Evolutionary conservation across 768 basidiomycete genomes (phyloP).

Genomic region (Imleria badia): DNA sequence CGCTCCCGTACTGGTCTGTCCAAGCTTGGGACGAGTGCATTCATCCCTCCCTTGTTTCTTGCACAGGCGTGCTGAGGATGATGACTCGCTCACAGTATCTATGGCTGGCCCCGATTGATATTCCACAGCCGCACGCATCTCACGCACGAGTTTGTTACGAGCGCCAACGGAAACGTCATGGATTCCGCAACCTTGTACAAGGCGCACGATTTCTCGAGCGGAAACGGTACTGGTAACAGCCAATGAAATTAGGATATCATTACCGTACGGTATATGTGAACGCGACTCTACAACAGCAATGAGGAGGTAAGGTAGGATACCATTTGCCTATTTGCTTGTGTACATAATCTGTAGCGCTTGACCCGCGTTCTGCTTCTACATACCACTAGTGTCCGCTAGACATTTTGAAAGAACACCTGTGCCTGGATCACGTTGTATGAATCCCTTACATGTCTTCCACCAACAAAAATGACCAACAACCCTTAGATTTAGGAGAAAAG

Average conservation of each 20-base stretch:
- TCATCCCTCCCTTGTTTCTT: not conserved
- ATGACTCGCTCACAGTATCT: constrained; percentile 6
- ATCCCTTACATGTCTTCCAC: too few species aligned
- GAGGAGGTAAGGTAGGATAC: too few species aligned
- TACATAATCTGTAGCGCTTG: not conserved
- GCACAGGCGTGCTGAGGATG: not conserved
- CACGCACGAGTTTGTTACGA: constrained; percentile 30
- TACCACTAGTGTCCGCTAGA: not conserved
- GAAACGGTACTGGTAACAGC: not conserved
- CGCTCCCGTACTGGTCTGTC: constrained; percentile 6
- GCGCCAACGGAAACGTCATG: constrained; percentile 28
- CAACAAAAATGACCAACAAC: not conserved
- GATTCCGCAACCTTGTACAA: constrained; percentile 28
- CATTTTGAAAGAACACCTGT: not conserved
- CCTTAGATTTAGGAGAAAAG: constrained; percentile 8
- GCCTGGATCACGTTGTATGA: not conserved
- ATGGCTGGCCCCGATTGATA: constrained; percentile 30
- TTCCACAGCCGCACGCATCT: constrained; percentile 32
- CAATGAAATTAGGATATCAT: not conserved
- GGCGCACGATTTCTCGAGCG: constrained; percentile 12
- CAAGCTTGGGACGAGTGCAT: constrained; percentile 15
- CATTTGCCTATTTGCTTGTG: not conserved
- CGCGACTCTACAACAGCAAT: too few species aligned
- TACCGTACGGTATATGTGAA: too few species aligned
- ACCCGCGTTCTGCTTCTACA: not conserved